Conservation (phyloP, 257 asterid species). For the Paulownia fortunei region DNA sequence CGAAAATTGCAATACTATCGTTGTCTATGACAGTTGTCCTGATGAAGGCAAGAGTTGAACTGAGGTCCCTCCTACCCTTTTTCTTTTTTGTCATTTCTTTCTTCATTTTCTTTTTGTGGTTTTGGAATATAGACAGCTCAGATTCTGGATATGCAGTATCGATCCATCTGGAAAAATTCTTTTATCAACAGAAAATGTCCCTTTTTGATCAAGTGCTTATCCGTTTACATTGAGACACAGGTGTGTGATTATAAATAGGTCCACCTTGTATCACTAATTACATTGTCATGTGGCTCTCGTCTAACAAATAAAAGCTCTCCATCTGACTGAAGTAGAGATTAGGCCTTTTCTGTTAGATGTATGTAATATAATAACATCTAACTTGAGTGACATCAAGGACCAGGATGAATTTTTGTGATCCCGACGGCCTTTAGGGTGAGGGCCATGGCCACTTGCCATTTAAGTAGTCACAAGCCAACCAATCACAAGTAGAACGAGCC, state of each 20-base stretch:
- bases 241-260: background rate
- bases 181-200: background rate
- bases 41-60: constrained; percentile 23
- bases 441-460: background rate
- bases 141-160: constrained; percentile 11
- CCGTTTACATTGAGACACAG: constrained; percentile 10
- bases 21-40: constrained; percentile 34
- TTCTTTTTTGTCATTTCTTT: constrained; percentile 21
- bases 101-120: background rate
- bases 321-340: background rate
- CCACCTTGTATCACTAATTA: constrained; percentile 4
- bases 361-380: background rate
- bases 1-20: constrained; percentile 56
- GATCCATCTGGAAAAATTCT: background rate
- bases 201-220: constrained; percentile 20
- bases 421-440: background rate
- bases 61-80: constrained; percentile 22
- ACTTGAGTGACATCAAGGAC: background rate
- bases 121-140: background rate
- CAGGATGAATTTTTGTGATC: background rate
- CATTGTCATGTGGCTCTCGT: constrained; percentile 8
- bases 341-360: background rate
- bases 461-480: background rate
- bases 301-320: constrained; percentile 5
- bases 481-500: background rate